phyloP scores from a whole-genome alignment of 495 filamentous ascomycete genomes.

The Collariella sp. region DNA sequence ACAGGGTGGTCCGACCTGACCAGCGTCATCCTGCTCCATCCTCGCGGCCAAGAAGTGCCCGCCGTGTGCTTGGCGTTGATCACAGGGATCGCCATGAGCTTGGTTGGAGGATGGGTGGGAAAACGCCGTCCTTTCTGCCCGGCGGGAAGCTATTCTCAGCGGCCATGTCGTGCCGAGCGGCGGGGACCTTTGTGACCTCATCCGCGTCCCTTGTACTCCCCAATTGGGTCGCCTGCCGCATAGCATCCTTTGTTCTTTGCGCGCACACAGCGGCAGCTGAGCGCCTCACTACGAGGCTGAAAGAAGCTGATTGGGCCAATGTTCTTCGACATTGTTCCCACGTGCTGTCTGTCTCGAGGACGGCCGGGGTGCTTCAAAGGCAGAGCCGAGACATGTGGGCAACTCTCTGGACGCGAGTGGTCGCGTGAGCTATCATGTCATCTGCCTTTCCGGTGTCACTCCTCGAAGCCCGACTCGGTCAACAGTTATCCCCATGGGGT shows the following conservation, averaged over 20 bases:
- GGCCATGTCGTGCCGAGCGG: neutral
- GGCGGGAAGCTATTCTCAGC: neutral
- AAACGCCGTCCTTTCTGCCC: neutral
- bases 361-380: neutral
- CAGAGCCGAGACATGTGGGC: conserved; percentile 7
- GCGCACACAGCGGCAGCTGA: neutral
- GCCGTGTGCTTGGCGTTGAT: neutral
- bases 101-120: neutral
- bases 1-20: conserved; percentile 1
- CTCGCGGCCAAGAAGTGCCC: neutral
- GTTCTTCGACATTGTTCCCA: conserved; percentile 21
- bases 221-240: neutral
- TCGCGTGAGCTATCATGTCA: neutral
- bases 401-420: neutral
- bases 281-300: conserved; percentile 10
- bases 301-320: conserved; percentile 18
- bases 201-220: neutral
- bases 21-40: neutral
- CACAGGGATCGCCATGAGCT: neutral
- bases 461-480: too few species aligned
- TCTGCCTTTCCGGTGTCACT: neutral
- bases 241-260: neutral
- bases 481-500: neutral
- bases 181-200: neutral
- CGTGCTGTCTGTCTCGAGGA: conserved; percentile 16